phyloP scores from a whole-genome alignment of 331 rosid species.

The Malus hybrid region DNA sequence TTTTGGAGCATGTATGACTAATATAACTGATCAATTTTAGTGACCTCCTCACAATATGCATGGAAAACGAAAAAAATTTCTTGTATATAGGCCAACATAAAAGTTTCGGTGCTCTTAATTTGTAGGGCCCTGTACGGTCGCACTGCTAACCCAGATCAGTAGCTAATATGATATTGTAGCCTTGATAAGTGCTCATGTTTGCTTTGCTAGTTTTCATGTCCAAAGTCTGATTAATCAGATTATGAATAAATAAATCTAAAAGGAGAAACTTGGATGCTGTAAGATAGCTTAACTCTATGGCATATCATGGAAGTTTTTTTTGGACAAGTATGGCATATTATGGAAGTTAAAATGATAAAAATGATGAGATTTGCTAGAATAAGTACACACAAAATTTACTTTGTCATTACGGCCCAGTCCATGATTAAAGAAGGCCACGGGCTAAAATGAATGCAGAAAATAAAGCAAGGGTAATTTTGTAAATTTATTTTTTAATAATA shows the following conservation, averaged over 20 bases:
- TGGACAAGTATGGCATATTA: no score
- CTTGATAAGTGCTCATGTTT: neutral
- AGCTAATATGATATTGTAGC: neutral
- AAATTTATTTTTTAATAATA: no score
- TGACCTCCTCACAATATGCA: neutral
- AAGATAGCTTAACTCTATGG: neutral
- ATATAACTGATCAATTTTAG: neutral
- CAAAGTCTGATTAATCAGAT: neutral
- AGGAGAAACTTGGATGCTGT: neutral
- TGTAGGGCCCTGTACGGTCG: neutral
- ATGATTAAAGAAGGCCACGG: no score
- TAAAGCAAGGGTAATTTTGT: no score
- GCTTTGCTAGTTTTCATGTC: neutral
- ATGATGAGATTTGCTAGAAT: neutral
- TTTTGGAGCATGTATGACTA: neutral
- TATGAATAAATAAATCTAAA: neutral
- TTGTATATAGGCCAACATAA: neutral
- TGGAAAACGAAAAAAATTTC: neutral
- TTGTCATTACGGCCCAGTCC: no score
- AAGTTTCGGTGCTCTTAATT: neutral
- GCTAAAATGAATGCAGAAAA: no score
- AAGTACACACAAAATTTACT: neutral
- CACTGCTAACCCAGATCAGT: no score
- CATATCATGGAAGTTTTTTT: neutral
- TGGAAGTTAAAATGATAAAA: neutral